phyloP scores from a whole-genome alignment of 2,329 filamentous ascomycete species.

The Aspergillus sp. region DNA sequence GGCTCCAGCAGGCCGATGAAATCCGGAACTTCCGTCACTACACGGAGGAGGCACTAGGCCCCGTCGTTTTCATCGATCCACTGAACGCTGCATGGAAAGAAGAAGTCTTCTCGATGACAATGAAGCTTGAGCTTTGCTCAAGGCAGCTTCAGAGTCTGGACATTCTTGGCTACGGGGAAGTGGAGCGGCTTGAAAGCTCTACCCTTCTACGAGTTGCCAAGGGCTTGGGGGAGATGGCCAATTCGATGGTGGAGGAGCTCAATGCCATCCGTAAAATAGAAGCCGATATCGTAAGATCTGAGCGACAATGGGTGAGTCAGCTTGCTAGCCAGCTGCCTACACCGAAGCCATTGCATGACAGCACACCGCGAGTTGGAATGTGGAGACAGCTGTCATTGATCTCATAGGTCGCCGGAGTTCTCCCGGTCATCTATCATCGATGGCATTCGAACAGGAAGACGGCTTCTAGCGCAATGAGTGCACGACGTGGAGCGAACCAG shows the following conservation, averaged over 20 bases:
- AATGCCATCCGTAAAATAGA: slow-evolving; percentile 35
- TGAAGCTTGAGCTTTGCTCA: slow-evolving; percentile 33
- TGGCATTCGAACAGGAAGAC: no score
- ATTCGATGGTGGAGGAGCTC: slow-evolving; percentile 38
- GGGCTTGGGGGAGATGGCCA: slow-evolving; percentile 28
- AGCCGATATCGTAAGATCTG: slow-evolving; percentile 30
- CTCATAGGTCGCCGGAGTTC: slow-evolving; percentile 3
- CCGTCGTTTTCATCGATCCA: slow-evolving; percentile 32
- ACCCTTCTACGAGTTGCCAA: slow-evolving; percentile 30
- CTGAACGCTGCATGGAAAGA: slow-evolving; percentile 34
- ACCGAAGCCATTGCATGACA: slow-evolving; percentile 6
- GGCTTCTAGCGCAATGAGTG: no score
- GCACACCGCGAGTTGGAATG: slow-evolving; percentile 19
- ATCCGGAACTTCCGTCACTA: slow-evolving; percentile 21
- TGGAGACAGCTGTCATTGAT: slow-evolving; percentile 23
- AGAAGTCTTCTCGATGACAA: slow-evolving; percentile 25
- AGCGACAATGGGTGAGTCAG: slow-evolving; percentile 31
- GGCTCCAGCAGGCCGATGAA: slow-evolving; percentile 29
- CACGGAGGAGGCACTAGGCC: slow-evolving; percentile 10
- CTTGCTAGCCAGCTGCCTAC: slow-evolving; percentile 25
- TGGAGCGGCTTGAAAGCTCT: slow-evolving; percentile 22
- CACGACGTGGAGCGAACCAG: no score
- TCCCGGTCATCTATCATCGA: not conserved
- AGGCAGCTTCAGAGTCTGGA: slow-evolving; percentile 37
- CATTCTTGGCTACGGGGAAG: slow-evolving; percentile 28